Evolutionary conservation across 805 yeast species (phyloP).

Genomic region (Ogataea saltuana): DNA sequence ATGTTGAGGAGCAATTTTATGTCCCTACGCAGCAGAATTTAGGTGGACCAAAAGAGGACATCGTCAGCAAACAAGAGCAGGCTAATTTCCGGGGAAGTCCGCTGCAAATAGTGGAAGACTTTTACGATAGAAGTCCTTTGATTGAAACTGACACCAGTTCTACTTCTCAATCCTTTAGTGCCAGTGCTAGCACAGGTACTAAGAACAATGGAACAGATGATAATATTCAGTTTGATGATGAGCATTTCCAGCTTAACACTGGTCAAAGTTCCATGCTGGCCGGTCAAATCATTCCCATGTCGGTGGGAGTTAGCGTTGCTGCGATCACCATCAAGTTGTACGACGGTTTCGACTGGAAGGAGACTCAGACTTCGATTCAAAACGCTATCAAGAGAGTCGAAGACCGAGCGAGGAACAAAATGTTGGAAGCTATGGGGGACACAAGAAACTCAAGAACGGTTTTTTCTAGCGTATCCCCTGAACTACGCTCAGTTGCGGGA

Average conservation of each 20-base stretch:
- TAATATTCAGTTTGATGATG: conserved; percentile 24
- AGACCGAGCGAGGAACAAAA: conserved; percentile 38
- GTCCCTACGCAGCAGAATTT: background rate
- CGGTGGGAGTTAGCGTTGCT: conserved; percentile 37
- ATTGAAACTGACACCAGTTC: conserved; percentile 20
- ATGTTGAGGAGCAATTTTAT: conserved; percentile 36
- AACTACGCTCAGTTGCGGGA: background rate
- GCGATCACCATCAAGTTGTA: conserved; percentile 51
- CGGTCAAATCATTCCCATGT: conserved; percentile 30
- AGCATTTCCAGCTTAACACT: conserved; percentile 20
- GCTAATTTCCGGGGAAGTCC: conserved; percentile 7
- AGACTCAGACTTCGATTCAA: conserved; percentile 65
- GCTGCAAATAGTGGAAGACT: conserved; percentile 32
- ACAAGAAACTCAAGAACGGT: background rate
- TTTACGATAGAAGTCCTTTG: conserved; percentile 22
- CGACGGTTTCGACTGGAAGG: conserved; percentile 94
- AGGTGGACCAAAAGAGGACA: background rate
- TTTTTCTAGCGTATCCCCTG: conserved; percentile 1
- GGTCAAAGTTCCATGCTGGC: conserved; percentile 2
- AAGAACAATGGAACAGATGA: conserved; percentile 12
- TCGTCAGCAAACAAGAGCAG: background rate
- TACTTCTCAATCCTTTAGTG: conserved; percentile 10
- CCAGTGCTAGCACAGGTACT: conserved; percentile 4
- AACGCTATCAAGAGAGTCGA: conserved; percentile 68
- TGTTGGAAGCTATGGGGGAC: conserved; percentile 3